Conservation (phyloP, 2,329 filamentous ascomycete genomes). For the Colletotrichum sp. region DNA sequence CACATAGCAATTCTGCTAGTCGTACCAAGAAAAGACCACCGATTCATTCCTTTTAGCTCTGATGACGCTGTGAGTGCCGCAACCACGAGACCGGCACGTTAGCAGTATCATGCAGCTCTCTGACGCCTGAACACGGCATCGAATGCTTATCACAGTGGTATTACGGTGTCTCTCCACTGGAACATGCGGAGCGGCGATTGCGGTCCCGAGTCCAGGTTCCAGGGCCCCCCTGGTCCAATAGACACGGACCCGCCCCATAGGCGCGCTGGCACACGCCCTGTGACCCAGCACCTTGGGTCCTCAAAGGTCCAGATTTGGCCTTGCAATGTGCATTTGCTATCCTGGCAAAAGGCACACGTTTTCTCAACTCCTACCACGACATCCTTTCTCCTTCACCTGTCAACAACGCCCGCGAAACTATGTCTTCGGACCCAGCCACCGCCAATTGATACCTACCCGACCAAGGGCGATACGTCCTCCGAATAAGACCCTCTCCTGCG, state of each 20-base stretch:
- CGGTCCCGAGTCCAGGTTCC: conserved; percentile 6
- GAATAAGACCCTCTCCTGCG: background rate
- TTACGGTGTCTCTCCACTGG: background rate
- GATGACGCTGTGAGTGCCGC: background rate
- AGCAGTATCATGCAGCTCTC: background rate
- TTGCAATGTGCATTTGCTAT: conserved; percentile 9
- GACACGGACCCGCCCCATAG: conserved; percentile 11
- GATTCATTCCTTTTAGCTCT: background rate
- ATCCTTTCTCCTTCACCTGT: background rate
- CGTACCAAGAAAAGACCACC: background rate
- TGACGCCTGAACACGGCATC: background rate
- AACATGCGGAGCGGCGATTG: conserved; percentile 8
- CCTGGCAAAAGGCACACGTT: conserved; percentile 17
- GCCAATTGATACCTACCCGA: conserved; percentile 13
- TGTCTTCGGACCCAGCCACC: conserved; percentile 6
- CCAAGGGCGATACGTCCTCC: background rate
- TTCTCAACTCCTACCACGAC: conserved; percentile 15
- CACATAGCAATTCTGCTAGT: background rate
- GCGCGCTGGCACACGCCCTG: conserved; percentile 11
- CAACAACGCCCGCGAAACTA: conserved; percentile 13
- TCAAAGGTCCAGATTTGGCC: conserved; percentile 1
- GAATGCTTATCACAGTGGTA: background rate
- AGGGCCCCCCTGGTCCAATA: conserved; percentile 5
- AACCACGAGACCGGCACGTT: background rate
- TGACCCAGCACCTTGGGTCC: background rate